Conservation (phyloP, 2,329 filamentous ascomycete species). For the Sclerotinia minor region DNA sequence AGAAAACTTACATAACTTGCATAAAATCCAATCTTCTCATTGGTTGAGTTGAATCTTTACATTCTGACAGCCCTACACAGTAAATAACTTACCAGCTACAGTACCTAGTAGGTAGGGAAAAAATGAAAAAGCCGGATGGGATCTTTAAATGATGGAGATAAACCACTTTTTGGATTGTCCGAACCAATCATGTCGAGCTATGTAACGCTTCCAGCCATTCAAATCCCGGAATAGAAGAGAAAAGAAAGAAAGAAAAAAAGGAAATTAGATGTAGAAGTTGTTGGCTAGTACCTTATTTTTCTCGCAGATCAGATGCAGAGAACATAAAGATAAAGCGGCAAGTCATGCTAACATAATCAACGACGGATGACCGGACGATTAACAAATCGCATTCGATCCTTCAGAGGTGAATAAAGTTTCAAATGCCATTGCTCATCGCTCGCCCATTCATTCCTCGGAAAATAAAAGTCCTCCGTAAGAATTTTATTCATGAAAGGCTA, state of each 20-base stretch:
- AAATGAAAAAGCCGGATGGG: background rate
- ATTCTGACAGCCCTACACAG: constrained; percentile 13
- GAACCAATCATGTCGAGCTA: background rate
- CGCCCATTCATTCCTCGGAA: background rate
- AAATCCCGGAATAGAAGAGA: background rate
- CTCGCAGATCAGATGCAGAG: background rate
- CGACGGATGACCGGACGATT: constrained; percentile 5
- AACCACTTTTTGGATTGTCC: background rate
- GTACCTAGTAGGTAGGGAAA: background rate
- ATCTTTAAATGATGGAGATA: background rate
- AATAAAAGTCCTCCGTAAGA: no score
- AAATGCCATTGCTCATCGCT: background rate
- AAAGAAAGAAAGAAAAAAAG: background rate
- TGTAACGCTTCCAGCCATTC: constrained; percentile 14
- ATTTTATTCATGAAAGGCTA: background rate
- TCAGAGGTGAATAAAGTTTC: no score
- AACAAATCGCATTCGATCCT: background rate
- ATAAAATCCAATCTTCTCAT: constrained; percentile 1
- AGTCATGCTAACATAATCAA: background rate
- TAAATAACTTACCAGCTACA: no score
- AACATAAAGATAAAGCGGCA: background rate
- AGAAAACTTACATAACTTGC: background rate
- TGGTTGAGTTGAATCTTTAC: background rate
- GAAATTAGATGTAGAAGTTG: background rate
- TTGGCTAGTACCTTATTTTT: no score